Base-by-base conservation (phyloP, 306 rosid genomes). In the Castanopsis chinensis region DNA sequence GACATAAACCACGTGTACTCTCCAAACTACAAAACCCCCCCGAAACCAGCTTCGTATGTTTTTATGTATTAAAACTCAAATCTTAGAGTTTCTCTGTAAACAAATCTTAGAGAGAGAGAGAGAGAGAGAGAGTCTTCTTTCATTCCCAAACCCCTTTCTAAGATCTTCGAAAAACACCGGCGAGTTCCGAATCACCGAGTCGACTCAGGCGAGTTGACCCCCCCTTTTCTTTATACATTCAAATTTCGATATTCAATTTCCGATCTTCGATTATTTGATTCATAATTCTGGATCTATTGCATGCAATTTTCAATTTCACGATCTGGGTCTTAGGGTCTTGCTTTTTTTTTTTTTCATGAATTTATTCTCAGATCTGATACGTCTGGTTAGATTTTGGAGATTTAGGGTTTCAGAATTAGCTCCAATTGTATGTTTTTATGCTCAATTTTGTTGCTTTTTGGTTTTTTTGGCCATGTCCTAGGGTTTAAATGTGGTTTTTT, bases 191-290 rank as follows among this genome's bases (percentile, higher is more conserved):
- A 57, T 6, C 57, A 11, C 65, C 56, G 57, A 58, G 53, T 83
- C 77, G 54, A 74, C 73, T 61, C 80, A 75, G 82, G 87, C 71
- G 33, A 68, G 87, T 72, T 76, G 33, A 25, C 27, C 67, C 13
- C 15, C 54, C 4, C 21, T n/a, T 33, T 28, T 25, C 14, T 73
- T 5, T 8, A 0, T 41, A 0, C 45, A 0, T 41, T 8, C 3
- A 67, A 9, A 0, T 67, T 65, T 6, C 1, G 15, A 67, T 67
- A 0, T 18, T 3, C 17, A 12, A 37, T 37, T 68, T 7, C 4
- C 15, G 52, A 68, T 68, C 11, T 23, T 3, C 33, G 53, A n/a
- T 49, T 9, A 61, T 14, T 25, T 53, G 18, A 41, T 41, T 41
- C 45, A 4, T 32, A 12, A 4, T 25, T 68, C 18, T 70, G 12